A percentile compares a stretch with the other conserved stretches of the same genome.
Evolutionary conservation across 2,329 filamentous ascomycete species (phyloP).

Genomic region (Colletotrichum gigasporum): DNA sequence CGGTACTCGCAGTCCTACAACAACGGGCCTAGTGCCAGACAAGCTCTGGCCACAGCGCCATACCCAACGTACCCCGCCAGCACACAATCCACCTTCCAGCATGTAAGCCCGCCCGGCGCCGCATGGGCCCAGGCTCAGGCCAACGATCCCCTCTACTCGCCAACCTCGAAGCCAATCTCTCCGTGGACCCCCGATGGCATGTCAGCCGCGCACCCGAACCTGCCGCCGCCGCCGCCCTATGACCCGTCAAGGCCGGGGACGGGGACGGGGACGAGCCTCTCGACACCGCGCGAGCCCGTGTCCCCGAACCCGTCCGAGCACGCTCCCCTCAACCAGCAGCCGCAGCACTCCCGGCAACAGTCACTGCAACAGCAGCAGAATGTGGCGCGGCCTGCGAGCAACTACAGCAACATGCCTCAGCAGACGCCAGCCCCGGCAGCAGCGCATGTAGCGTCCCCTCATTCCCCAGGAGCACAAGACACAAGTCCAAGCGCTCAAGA

Average conservation of each 20-base stretch:
- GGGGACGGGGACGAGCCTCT: background rate
- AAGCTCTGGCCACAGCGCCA: background rate
- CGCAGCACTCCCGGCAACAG: too few relatives aligned
- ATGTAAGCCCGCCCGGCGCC: too few relatives aligned
- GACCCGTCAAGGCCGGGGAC: slow-evolving; percentile 13
- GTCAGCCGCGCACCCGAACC: slow-evolving; percentile 31
- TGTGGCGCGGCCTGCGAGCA: background rate
- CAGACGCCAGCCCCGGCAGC: slow-evolving; percentile 13
- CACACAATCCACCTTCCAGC: background rate
- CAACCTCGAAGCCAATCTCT: background rate
- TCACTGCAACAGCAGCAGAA: slow-evolving; percentile 5
- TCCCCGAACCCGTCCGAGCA: slow-evolving; percentile 16
- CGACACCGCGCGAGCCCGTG: slow-evolving; percentile 7
- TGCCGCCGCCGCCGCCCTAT: slow-evolving; percentile 33
- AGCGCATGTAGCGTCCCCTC: background rate
- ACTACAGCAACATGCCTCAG: background rate
- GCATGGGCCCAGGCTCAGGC: background rate
- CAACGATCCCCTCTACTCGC: slow-evolving; percentile 16
- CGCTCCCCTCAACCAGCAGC: slow-evolving; percentile 17
- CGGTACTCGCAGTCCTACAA: slow-evolving; percentile 28
- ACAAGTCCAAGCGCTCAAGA: too few relatives aligned
- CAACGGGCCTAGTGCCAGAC: background rate
- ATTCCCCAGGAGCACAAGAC: background rate
- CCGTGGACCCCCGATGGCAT: slow-evolving; percentile 32
- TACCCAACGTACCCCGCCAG: slow-evolving; percentile 11